These are phyloP conservation scores for Candida boidinii DNA, from an alignment of 805 yeast genomes.

Conservation along the genomic window DNA sequence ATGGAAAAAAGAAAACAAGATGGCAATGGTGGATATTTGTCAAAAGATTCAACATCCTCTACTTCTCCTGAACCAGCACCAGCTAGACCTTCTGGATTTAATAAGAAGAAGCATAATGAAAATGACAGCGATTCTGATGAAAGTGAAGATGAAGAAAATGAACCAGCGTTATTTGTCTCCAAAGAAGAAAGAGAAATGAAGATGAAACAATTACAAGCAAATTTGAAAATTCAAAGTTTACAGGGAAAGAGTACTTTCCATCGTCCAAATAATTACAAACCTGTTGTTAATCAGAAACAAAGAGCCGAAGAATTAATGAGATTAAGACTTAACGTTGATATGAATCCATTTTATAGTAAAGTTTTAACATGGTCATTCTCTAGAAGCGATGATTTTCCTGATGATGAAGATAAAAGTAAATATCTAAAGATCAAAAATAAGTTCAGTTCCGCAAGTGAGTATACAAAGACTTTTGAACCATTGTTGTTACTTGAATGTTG, in stretches of 20 bases:
- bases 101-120: conserved; percentile 18
- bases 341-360: conserved; percentile 63
- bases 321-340: conserved; percentile 64
- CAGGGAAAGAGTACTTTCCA: background rate
- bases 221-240: conserved; percentile 13
- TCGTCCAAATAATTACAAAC: background rate
- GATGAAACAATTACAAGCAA: conserved; percentile 15
- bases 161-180: conserved; percentile 29
- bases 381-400: conserved; percentile 47
- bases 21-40: background rate
- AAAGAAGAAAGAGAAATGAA: conserved; percentile 26
- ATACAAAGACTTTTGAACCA: conserved; percentile 67
- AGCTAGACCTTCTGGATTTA: conserved; percentile 47
- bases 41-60: conserved; percentile 1
- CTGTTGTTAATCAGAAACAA: conserved; percentile 33
- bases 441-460: conserved; percentile 55
- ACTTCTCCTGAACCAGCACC: conserved; percentile 32
- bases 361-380: conserved; percentile 75
- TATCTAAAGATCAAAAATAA: conserved; percentile 43
- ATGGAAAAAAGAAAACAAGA: conserved; percentile 16
- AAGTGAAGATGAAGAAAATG: conserved; percentile 30
- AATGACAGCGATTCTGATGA: conserved; percentile 9
- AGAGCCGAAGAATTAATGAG: conserved; percentile 73
- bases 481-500: conserved; percentile 83
- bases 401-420: conserved; percentile 29